Evolutionary conservation across 176 grass and related monocot genomes (phyloP).

Genomic region (Luzula sylvatica): DNA sequence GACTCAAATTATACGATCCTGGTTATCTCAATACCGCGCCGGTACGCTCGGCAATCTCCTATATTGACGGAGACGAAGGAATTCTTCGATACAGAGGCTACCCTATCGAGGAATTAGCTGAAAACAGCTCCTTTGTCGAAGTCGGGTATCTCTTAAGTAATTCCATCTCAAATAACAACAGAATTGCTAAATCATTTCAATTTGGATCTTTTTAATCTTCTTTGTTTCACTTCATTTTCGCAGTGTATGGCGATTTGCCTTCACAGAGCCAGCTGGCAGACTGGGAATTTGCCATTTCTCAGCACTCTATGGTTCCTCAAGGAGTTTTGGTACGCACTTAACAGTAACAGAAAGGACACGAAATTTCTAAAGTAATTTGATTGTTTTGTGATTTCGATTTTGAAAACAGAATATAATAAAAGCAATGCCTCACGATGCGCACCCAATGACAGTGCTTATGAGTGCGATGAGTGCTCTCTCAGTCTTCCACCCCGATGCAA

Average conservation of each 20-base stretch:
- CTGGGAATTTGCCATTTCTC: conserved; percentile 85
- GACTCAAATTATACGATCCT: conserved; percentile 85
- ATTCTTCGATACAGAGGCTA: conserved; percentile 98
- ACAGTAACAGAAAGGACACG: too few relatives aligned
- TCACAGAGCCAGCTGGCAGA: conserved; percentile 52
- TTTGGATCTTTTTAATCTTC: not conserved
- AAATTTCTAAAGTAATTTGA: too few relatives aligned
- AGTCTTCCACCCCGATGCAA: conserved; percentile 47
- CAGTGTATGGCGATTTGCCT: conserved; percentile 86
- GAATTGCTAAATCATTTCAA: not conserved
- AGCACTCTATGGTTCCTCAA: conserved; percentile 86
- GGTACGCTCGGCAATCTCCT: conserved; percentile 67
- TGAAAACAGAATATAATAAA: conserved; percentile 39
- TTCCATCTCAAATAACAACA: not conserved
- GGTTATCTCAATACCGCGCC: conserved; percentile 94
- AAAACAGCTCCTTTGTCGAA: conserved; percentile 78
- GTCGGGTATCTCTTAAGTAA: conserved; percentile 84
- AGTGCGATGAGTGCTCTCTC: conserved; percentile 45
- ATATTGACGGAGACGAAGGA: conserved; percentile 89
- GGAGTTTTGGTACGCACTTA: conserved; percentile 54
- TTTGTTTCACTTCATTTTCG: not conserved
- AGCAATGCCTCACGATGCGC: conserved; percentile 43
- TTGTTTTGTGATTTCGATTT: conserved; percentile 1
- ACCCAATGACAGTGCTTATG: conserved; percentile 42
- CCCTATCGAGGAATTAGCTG: conserved; percentile 88